phyloP scores from a whole-genome alignment of 495 filamentous ascomycete species.

The Xylaria flabelliformis region DNA sequence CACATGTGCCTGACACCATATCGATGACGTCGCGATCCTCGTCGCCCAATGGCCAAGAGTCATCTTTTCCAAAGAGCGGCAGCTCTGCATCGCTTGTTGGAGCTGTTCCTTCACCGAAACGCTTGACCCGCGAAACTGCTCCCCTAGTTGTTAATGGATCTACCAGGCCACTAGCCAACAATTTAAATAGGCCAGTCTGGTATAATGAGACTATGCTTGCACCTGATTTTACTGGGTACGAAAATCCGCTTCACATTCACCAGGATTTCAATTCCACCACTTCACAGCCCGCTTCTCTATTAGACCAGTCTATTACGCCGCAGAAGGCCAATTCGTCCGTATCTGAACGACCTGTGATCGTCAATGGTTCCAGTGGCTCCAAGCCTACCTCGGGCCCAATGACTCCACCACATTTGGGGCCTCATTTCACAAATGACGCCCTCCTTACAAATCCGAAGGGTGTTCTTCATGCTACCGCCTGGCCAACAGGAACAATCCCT shows the following conservation, averaged over 20 bases:
- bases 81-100: slow-evolving; percentile 47
- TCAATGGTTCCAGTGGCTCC: slow-evolving; percentile 59
- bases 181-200: slow-evolving; percentile 34
- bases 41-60: slow-evolving; percentile 57
- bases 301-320: slow-evolving; percentile 27
- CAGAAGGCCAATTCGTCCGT: slow-evolving; percentile 38
- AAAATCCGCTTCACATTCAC: slow-evolving; percentile 51
- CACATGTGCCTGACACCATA: slow-evolving; percentile 58
- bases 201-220: slow-evolving; percentile 35
- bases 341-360: slow-evolving; percentile 53
- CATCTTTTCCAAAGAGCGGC: slow-evolving; percentile 51
- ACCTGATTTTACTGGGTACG: slow-evolving; percentile 39
- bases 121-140: slow-evolving; percentile 40
- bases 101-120: slow-evolving; percentile 42
- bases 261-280: slow-evolving; percentile 38
- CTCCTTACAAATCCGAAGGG: slow-evolving; percentile 24
- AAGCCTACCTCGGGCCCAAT: slow-evolving; percentile 27
- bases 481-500: slow-evolving; percentile 20
- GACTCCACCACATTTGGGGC: slow-evolving; percentile 20
- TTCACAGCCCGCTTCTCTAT: slow-evolving; percentile 33
- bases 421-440: slow-evolving; percentile 33
- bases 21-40: slow-evolving; percentile 61
- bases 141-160: slow-evolving; percentile 58
- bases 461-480: slow-evolving; percentile 21
- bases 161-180: slow-evolving; percentile 36